Percentiles rank a stretch among this genome's conserved stretches.
These are phyloP conservation scores for Theileria parva DNA, from an alignment of 169 alveolate species.

Conservation along the genomic window DNA sequence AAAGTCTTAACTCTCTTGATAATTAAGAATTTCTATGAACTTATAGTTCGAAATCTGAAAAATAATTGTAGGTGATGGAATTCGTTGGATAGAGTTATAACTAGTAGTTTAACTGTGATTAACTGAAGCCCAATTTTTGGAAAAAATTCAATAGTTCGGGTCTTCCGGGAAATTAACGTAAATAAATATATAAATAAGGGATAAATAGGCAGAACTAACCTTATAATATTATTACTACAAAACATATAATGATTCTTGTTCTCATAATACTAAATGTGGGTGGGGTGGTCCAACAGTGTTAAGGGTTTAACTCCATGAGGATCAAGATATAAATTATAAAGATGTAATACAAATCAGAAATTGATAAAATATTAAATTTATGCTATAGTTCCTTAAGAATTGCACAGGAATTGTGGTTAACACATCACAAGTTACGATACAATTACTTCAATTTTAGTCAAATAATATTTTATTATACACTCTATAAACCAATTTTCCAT, in stretches of 20 bases:
- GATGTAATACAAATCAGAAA: background rate
- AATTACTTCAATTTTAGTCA: background rate
- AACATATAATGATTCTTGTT: background rate
- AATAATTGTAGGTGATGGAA: background rate
- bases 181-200: background rate
- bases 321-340: background rate
- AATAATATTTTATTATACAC: background rate
- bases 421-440: background rate
- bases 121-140: background rate
- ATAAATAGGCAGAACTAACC: background rate
- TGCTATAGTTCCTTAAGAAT: background rate
- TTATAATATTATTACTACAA: background rate
- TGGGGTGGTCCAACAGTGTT: background rate
- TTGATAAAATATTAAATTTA: background rate
- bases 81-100: background rate
- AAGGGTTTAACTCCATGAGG: background rate
- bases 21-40: background rate
- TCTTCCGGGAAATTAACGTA: background rate
- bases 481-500: background rate
- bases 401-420: background rate
- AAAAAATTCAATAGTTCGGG: background rate
- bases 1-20: background rate
- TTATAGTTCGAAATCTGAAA: background rate
- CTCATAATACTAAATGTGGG: background rate
- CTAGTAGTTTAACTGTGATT: background rate